Evolutionary conservation across 192 early-diverging fungal species (phyloP).

Genomic region (Backusella liffmaniae): DNA sequence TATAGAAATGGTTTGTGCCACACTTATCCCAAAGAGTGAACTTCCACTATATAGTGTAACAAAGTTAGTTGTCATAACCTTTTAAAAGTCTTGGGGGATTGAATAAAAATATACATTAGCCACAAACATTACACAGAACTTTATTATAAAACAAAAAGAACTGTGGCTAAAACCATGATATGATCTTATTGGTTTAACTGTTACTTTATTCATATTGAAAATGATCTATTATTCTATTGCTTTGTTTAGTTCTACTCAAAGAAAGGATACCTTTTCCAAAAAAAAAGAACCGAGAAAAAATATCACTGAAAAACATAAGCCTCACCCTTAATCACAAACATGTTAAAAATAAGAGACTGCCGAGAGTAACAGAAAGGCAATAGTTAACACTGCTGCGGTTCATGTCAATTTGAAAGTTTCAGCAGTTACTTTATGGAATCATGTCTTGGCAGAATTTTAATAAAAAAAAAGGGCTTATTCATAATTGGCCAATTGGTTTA

Average conservation of each 20-base stretch:
- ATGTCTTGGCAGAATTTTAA: slow-evolving; percentile 2
- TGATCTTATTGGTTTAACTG: not conserved
- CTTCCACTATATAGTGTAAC: not conserved
- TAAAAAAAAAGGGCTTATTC: not conserved
- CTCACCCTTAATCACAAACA: not conserved
- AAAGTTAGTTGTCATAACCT: not conserved
- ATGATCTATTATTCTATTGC: not conserved
- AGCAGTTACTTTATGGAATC: not conserved
- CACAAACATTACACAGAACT: not conserved
- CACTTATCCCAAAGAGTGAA: not conserved
- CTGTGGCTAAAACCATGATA: not conserved
- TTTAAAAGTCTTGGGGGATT: not conserved
- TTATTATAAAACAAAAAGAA: not conserved
- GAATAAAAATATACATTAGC: not conserved
- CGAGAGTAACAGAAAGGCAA: not conserved
- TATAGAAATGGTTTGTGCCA: not conserved
- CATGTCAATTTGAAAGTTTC: not conserved
- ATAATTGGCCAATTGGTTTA: too few relatives aligned
- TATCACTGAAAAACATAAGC: not conserved
- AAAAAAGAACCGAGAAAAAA: not conserved
- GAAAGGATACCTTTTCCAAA: not conserved
- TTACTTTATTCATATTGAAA: not conserved
- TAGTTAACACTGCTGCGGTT: not conserved
- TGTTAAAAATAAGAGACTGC: not conserved
- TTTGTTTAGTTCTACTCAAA: not conserved